A percentile compares a stretch with the other conserved stretches of the same genome.
Evolutionary conservation across 805 yeast species (phyloP).

Genomic region (Wickerhamomyces tratensis): DNA sequence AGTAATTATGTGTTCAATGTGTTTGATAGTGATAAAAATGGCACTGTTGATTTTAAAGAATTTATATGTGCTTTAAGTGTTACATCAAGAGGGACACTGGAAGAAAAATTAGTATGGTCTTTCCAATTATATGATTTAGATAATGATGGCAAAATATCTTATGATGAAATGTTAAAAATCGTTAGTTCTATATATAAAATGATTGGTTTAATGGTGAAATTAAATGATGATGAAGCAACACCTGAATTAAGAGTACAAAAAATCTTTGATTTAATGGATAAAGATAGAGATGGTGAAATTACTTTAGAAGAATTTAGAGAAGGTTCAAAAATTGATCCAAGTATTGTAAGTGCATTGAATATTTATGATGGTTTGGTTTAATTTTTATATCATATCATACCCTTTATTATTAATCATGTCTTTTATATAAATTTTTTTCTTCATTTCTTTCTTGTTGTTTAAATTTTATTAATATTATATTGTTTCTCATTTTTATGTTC

Average conservation of each 20-base stretch:
- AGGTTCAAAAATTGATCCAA: slow-evolving; percentile 70
- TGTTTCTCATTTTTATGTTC: too few relatives aligned
- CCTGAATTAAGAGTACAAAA: slow-evolving; percentile 83
- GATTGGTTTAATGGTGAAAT: slow-evolving; percentile 90
- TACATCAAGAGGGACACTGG: slow-evolving; percentile 76
- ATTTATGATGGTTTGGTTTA: slow-evolving; percentile 74
- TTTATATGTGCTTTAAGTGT: slow-evolving; percentile 82
- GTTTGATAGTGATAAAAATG: slow-evolving; percentile 75
- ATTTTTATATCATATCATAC: not conserved
- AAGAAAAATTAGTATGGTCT: slow-evolving; percentile 85
- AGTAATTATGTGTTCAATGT: slow-evolving; percentile 83
- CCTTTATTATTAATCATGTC: too few relatives aligned
- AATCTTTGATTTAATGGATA: slow-evolving; percentile 66
- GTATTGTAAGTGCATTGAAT: slow-evolving; percentile 66
- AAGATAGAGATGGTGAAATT: slow-evolving; percentile 58
- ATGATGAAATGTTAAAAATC: slow-evolving; percentile 70
- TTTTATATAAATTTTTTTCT: too few relatives aligned
- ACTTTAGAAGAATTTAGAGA: slow-evolving; percentile 79
- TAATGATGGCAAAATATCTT: slow-evolving; percentile 65
- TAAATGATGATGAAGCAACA: slow-evolving; percentile 83
- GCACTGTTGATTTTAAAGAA: slow-evolving; percentile 83
- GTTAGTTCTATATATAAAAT: slow-evolving; percentile 82
- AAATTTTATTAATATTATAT: too few relatives aligned
- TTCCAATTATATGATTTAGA: slow-evolving; percentile 81
- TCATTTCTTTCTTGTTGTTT: too few relatives aligned